phyloP scores from a whole-genome alignment of 2,329 filamentous ascomycete genomes.

The Alternaria novae-zelandiae region DNA sequence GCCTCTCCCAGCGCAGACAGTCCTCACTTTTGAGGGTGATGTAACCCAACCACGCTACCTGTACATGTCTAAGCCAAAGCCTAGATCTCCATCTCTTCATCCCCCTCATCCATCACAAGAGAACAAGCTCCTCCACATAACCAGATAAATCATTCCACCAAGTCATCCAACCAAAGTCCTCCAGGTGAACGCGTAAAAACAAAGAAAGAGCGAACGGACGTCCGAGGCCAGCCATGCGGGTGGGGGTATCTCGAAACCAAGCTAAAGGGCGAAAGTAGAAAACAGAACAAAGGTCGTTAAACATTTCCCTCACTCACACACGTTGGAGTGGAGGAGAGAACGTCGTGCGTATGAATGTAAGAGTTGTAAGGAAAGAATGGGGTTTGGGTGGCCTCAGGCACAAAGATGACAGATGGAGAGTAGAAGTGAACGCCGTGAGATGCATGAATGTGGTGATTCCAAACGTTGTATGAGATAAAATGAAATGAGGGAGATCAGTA shows the following conservation, averaged over 20 bases:
- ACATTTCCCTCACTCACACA: not conserved
- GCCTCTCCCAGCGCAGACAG: not conserved
- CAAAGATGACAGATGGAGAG: not conserved
- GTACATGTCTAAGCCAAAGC: not conserved
- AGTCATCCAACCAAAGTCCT: not conserved
- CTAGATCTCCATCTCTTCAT: not conserved
- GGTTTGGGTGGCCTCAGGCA: slow-evolving; percentile 5
- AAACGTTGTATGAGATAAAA: slow-evolving; percentile 3
- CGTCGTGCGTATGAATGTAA: slow-evolving; percentile 5
- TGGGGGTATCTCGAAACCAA: slow-evolving; percentile 43
- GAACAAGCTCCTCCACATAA: not conserved
- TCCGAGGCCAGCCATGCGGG: slow-evolving; percentile 41
- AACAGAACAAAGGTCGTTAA: slow-evolving; percentile 8
- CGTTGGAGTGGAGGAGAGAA: not conserved
- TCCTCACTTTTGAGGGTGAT: not conserved
- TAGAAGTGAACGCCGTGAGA: slow-evolving; percentile 25
- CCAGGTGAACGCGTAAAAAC: slow-evolving; percentile 6
- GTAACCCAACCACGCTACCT: not conserved
- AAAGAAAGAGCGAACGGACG: slow-evolving; percentile 38
- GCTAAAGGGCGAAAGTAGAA: slow-evolving; percentile 14
- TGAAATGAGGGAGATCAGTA: slow-evolving; percentile 16
- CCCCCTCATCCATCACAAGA: not conserved
- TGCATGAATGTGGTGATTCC: slow-evolving; percentile 17
- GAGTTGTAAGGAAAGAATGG: not conserved
- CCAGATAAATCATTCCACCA: not conserved